phyloP scores from a whole-genome alignment of 2,329 filamentous ascomycete genomes.

The Ceratocystis ficicola region DNA sequence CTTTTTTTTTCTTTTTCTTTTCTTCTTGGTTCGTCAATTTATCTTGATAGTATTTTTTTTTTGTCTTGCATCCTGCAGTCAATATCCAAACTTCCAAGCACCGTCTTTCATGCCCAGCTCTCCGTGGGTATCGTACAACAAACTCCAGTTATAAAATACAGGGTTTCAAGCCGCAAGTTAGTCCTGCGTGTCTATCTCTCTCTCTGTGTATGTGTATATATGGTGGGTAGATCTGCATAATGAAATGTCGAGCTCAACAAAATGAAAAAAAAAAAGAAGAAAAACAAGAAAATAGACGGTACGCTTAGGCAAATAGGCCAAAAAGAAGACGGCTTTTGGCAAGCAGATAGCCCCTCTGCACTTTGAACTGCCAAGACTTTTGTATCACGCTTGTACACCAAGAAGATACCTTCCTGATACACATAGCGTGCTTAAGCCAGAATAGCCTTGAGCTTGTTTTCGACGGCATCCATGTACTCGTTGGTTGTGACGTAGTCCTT shows the following conservation, averaged over 20 bases:
- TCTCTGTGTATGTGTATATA: too few relatives aligned
- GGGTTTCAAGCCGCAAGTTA: background rate
- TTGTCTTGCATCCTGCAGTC: background rate
- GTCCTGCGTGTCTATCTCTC: background rate
- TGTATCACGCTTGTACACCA: background rate
- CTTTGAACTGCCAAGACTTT: background rate
- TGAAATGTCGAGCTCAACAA: background rate
- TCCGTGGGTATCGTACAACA: constrained; percentile 21
- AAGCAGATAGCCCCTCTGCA: background rate
- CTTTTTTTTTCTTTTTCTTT: background rate
- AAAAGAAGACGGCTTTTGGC: background rate
- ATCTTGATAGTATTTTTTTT: background rate
- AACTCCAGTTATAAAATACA: constrained; percentile 12
- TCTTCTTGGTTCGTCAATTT: background rate
- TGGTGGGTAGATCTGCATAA: background rate
- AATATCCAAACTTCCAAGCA: constrained; percentile 6
- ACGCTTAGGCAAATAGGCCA: background rate
- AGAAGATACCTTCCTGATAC: background rate
- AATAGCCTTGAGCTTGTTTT: constrained; percentile 71
- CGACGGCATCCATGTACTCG: constrained; percentile 86
- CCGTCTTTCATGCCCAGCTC: constrained; percentile 3
- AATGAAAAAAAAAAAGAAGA: constrained; percentile 8
- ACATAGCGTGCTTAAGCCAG: constrained; percentile 31
- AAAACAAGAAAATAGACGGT: background rate
- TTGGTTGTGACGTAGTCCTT: constrained; percentile 81